A percentile compares a stretch with the other conserved stretches of the same genome.
phyloP scores from a whole-genome alignment of 2,329 filamentous ascomycete species.

The Clonostachys byssicola region DNA sequence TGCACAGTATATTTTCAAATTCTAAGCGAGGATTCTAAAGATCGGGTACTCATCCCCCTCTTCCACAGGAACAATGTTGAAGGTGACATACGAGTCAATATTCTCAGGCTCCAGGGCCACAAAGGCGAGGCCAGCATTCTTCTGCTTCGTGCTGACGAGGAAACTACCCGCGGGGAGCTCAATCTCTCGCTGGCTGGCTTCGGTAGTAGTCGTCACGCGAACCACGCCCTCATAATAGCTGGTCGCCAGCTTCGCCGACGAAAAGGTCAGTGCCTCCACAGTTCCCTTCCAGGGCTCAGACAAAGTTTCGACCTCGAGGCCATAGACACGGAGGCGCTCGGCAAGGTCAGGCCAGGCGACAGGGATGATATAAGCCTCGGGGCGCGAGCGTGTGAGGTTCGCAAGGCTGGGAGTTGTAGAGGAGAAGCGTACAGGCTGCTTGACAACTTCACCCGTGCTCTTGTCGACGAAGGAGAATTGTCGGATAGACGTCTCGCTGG shows the following conservation, averaged over 20 bases:
- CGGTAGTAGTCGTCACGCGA: slow-evolving; percentile 11
- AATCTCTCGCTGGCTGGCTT: slow-evolving; percentile 7
- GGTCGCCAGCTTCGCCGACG: slow-evolving; percentile 8
- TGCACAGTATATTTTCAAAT: neutral
- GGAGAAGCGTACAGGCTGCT: slow-evolving; percentile 16
- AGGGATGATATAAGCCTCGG: slow-evolving; percentile 20
- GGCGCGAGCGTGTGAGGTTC: slow-evolving; percentile 20
- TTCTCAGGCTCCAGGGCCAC: slow-evolving; percentile 22
- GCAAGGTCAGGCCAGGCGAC: slow-evolving; percentile 17
- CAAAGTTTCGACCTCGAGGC: slow-evolving; percentile 16
- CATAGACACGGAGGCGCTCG: slow-evolving; percentile 13
- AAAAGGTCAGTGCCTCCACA: slow-evolving; percentile 19
- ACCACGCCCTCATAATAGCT: slow-evolving; percentile 19
- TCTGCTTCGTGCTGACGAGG: slow-evolving; percentile 21
- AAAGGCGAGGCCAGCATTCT: slow-evolving; percentile 20
- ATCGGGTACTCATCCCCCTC: slow-evolving; percentile 22
- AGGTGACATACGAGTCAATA: slow-evolving; percentile 22
- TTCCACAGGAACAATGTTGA: slow-evolving; percentile 18
- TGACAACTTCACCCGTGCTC: slow-evolving; percentile 14
- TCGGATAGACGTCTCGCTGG: slow-evolving; percentile 9
- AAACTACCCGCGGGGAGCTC: slow-evolving; percentile 19
- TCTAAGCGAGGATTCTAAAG: slow-evolving; percentile 10
- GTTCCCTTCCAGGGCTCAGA: slow-evolving; percentile 11
- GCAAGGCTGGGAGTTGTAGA: slow-evolving; percentile 18
- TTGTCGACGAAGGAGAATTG: slow-evolving; percentile 18